A percentile compares a stretch with the other conserved stretches of the same genome.
These are phyloP conservation scores for Mollisiaceae sp. DNA, from an alignment of 2,329 filamentous ascomycete species.

Conservation along the genomic window DNA sequence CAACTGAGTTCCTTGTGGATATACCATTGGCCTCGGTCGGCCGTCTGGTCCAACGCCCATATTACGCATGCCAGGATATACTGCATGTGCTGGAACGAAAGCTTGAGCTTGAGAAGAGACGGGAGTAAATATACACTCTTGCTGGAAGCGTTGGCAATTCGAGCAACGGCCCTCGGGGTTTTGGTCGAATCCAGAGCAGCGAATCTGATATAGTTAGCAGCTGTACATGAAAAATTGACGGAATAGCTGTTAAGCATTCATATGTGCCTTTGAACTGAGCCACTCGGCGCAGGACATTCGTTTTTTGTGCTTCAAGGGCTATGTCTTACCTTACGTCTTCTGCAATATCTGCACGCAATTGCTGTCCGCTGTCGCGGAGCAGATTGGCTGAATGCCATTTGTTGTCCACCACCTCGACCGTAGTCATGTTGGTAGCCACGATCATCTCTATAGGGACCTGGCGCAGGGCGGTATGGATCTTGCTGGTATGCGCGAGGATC, in stretches of 20 bases:
- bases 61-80: slow-evolving; percentile 60
- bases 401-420: slow-evolving; percentile 34
- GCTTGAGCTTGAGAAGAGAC: slow-evolving; percentile 76
- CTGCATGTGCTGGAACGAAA: slow-evolving; percentile 74
- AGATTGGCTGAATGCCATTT: slow-evolving; percentile 48
- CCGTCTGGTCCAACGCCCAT: slow-evolving; percentile 43
- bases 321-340: slow-evolving; percentile 60
- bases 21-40: slow-evolving; percentile 38
- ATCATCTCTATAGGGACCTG: slow-evolving; percentile 36
- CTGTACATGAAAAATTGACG: background rate
- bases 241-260: background rate
- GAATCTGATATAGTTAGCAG: slow-evolving; percentile 58
- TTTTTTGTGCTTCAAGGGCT: background rate
- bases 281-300: background rate
- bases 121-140: slow-evolving; percentile 79
- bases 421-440: slow-evolving; percentile 38
- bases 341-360: slow-evolving; percentile 64
- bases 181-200: slow-evolving; percentile 76
- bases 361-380: slow-evolving; percentile 65
- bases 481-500: slow-evolving; percentile 36
- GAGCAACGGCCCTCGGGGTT: slow-evolving; percentile 74
- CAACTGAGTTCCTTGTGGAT: slow-evolving; percentile 41
- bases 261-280: background rate
- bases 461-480: slow-evolving; percentile 37
- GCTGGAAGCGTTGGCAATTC: slow-evolving; percentile 75